Conservation (phyloP, 2,329 filamentous ascomycete species). For the Penicillium janthinellum region DNA sequence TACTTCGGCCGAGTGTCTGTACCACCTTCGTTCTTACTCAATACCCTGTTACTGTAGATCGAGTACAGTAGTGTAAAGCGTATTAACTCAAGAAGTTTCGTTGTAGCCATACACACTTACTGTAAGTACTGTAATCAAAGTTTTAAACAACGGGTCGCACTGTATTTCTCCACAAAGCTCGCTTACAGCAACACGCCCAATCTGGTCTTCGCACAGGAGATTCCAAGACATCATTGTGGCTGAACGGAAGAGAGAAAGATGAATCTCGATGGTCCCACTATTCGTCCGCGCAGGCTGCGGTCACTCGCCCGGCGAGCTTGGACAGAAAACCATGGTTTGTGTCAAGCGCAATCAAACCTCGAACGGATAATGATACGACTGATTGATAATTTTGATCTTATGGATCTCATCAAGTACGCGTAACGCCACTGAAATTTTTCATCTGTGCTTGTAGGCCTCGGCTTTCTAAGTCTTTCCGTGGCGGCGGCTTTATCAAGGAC, state of each 20-base stretch:
- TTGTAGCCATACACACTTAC: neutral
- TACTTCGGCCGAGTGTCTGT: neutral
- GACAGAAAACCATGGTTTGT: neutral
- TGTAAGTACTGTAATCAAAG: neutral
- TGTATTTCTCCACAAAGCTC: neutral
- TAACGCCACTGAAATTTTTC: neutral
- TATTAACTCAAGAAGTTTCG: neutral
- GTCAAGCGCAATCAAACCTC: neutral
- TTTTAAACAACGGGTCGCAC: neutral
- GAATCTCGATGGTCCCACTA: too few species aligned
- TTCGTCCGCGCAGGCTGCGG: too few species aligned
- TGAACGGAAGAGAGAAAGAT: neutral
- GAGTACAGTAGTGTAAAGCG: neutral
- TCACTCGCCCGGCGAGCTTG: neutral
- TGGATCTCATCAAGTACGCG: neutral
- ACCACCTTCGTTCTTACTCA: neutral
- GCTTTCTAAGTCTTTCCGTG: neutral
- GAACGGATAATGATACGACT: neutral
- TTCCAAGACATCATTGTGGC: neutral
- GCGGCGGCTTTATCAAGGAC: neutral
- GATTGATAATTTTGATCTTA: constrained; percentile 1
- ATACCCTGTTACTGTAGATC: neutral
- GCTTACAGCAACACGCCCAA: constrained; percentile 5
- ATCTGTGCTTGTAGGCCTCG: neutral
- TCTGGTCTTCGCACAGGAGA: neutral